A percentile compares a stretch with the other conserved stretches of the same genome.
Evolutionary conservation across 2,329 filamentous ascomycete species (phyloP).

Genomic region (Colletotrichum phormii): DNA sequence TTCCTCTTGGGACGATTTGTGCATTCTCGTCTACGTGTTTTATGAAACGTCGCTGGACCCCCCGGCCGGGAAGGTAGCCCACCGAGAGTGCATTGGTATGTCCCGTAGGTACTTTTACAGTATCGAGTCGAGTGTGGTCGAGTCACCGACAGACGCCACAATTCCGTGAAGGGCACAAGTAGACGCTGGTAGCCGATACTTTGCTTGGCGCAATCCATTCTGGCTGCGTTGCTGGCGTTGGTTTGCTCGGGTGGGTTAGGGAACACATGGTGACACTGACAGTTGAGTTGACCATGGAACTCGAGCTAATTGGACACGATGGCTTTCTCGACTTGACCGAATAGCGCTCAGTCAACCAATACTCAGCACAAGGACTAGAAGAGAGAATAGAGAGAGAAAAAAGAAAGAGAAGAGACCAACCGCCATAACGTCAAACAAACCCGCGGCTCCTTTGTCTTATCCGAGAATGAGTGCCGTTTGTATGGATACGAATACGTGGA

Average conservation of each 20-base stretch:
- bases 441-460: neutral
- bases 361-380: neutral
- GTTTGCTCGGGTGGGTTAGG: slow-evolving; percentile 16
- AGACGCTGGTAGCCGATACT: slow-evolving; percentile 9
- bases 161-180: neutral
- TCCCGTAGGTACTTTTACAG: too few relatives aligned
- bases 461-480: neutral
- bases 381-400: neutral
- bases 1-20: neutral
- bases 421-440: neutral
- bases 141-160: slow-evolving; percentile 23
- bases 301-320: neutral
- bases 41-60: neutral
- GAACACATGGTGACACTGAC: slow-evolving; percentile 18
- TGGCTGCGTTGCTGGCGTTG: neutral
- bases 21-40: neutral
- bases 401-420: neutral
- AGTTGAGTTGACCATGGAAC: slow-evolving; percentile 5
- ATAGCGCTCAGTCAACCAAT: neutral
- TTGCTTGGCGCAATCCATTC: neutral
- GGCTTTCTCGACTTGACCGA: neutral
- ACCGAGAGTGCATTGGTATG: slow-evolving; percentile 2
- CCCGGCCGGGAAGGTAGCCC: neutral
- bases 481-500: slow-evolving; percentile 6
- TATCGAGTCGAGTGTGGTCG: neutral